A percentile compares a stretch with the other conserved stretches of the same genome.
These are phyloP conservation scores for Neophaeococcomyces aloes DNA, from an alignment of 2,329 filamentous ascomycete species.

Conservation along the genomic window DNA sequence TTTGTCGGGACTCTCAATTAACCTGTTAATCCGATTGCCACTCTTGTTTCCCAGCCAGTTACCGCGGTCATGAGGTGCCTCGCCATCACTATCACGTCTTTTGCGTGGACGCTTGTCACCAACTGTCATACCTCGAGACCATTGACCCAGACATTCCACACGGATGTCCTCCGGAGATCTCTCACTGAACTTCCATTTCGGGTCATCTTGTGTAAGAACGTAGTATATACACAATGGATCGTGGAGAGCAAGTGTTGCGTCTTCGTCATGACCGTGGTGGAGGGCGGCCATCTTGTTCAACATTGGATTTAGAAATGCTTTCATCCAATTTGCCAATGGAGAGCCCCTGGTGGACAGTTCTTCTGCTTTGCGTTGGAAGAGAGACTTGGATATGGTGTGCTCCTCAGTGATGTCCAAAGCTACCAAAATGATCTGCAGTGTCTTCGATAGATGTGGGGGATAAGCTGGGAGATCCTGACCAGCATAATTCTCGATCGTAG, in stretches of 20 bases:
- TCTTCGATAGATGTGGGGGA: conserved; percentile 51
- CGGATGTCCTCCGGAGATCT: conserved; percentile 66
- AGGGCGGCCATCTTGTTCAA: conserved; percentile 59
- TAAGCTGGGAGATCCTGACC: conserved; percentile 46
- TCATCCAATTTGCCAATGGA: conserved; percentile 63
- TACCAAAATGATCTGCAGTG: conserved; percentile 59
- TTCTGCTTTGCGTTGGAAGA: conserved; percentile 48
- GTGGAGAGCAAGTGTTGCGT: conserved; percentile 56
- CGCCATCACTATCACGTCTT: conserved; percentile 38
- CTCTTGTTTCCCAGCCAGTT: conserved; percentile 63
- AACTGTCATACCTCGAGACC: conserved; percentile 86
- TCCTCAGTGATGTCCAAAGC: conserved; percentile 67
- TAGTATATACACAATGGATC: conserved; percentile 75
- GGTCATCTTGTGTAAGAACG: conserved; percentile 45
- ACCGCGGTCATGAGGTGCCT: conserved; percentile 58
- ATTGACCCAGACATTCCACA: conserved; percentile 82
- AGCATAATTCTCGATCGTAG: conserved; percentile 31
- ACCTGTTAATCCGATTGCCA: conserved; percentile 72
- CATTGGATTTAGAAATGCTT: conserved; percentile 60
- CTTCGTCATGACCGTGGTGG: conserved; percentile 42
- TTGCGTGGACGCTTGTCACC: conserved; percentile 57
- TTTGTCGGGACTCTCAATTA: conserved; percentile 58
- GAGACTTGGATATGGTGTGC: conserved; percentile 54
- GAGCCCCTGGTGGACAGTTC: conserved; percentile 45
- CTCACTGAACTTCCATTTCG: conserved; percentile 34